Percentiles rank a stretch among this genome's conserved stretches.
These are phyloP conservation scores for Globisporangium barbulae DNA, from an alignment of 352 stramenopile species.

Conservation along the genomic window DNA sequence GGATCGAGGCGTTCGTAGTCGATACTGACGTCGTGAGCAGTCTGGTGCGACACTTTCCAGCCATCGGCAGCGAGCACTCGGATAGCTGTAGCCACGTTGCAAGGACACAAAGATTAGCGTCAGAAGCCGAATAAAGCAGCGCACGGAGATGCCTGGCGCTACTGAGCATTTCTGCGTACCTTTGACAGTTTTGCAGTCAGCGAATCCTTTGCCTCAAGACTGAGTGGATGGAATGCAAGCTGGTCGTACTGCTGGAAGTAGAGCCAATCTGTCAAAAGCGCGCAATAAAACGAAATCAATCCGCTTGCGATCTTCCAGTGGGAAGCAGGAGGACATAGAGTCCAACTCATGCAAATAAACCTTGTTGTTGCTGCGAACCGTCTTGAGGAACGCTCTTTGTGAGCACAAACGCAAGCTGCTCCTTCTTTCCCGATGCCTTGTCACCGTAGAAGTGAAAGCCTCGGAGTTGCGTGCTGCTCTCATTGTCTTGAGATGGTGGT, in stretches of 20 bases:
- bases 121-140: conserved; percentile 3
- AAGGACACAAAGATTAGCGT: neutral
- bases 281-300: neutral
- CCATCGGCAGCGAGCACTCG: neutral
- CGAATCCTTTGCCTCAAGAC: neutral
- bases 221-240: conserved; percentile 22
- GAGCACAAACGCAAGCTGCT: conserved; percentile 20
- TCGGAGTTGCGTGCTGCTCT: neutral
- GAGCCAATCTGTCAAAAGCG: conserved; percentile 31
- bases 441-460: conserved; percentile 21
- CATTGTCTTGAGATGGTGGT: neutral
- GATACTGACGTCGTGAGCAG: conserved; percentile 16
- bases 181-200: neutral
- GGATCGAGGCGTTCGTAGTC: conserved; percentile 4
- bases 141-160: neutral
- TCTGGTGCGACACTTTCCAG: conserved; percentile 16
- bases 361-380: conserved; percentile 4
- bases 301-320: too few species aligned
- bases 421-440: conserved; percentile 8
- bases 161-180: conserved; percentile 6
- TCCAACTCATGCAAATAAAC: neutral
- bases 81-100: neutral
- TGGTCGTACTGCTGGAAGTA: conserved; percentile 40
- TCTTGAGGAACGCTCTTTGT: neutral
- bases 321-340: too few species aligned